These are phyloP conservation scores for Emericellopsis atlantica DNA, from an alignment of 2,329 filamentous ascomycete species.

Conservation along the genomic window DNA sequence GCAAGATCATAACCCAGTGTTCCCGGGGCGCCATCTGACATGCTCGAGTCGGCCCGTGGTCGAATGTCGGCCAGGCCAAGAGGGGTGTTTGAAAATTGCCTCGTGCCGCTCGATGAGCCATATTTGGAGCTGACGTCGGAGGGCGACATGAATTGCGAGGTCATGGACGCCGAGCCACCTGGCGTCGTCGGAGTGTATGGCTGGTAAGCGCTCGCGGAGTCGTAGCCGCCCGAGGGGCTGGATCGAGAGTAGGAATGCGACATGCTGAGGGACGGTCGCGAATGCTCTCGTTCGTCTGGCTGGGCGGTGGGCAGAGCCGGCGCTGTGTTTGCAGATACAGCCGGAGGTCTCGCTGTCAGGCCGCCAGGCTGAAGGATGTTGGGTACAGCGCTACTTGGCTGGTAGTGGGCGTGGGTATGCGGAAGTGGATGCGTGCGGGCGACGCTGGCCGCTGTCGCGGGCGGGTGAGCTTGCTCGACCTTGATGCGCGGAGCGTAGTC, in stretches of 20 bases:
- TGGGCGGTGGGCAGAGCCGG: conserved; percentile 34
- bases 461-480: conserved; percentile 22
- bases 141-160: conserved; percentile 54
- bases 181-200: conserved; percentile 54
- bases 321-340: conserved; percentile 28
- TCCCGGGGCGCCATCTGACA: conserved; percentile 59
- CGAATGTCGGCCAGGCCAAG: conserved; percentile 86
- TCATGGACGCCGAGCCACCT: conserved; percentile 28
- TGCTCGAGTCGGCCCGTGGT: conserved; percentile 68
- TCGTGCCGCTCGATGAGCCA: conserved; percentile 42
- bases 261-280: conserved; percentile 51
- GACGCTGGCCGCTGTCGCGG: too few relatives aligned
- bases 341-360: conserved; percentile 18
- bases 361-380: conserved; percentile 48
- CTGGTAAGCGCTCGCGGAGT: conserved; percentile 39
- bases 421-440: conserved; percentile 3
- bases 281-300: conserved; percentile 47
- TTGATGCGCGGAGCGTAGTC: conserved; percentile 40
- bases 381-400: conserved; percentile 31
- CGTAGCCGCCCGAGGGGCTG: conserved; percentile 56
- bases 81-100: conserved; percentile 67
- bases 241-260: conserved; percentile 74
- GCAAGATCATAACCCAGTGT: conserved; percentile 52
- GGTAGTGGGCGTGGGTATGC: conserved; percentile 22
- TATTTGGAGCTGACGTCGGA: conserved; percentile 36